These are phyloP conservation scores for Fusarium robinianum DNA, from an alignment of 2,329 filamentous ascomycete genomes.

Conservation along the genomic window DNA sequence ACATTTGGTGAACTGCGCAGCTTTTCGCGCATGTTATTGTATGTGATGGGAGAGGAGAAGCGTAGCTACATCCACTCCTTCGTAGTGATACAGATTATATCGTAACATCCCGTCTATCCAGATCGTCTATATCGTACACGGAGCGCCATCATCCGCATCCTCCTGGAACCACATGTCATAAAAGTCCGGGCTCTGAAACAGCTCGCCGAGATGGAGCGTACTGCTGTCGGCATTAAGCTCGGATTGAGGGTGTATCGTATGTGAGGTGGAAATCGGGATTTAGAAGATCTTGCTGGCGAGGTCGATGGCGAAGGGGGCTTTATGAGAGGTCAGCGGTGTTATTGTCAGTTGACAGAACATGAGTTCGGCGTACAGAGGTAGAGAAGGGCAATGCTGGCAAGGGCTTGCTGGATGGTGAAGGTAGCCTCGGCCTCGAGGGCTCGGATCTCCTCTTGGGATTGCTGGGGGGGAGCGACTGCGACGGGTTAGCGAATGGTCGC, in stretches of 20 bases:
- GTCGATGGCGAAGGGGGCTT: constrained; percentile 64
- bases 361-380: constrained; percentile 71
- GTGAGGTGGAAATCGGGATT: constrained; percentile 8
- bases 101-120: constrained; percentile 29
- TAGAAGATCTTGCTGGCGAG: constrained; percentile 53
- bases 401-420: constrained; percentile 68
- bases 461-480: constrained; percentile 69
- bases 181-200: constrained; percentile 11
- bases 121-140: constrained; percentile 34
- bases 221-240: not conserved
- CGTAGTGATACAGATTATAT: constrained; percentile 32
- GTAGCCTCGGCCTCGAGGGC: constrained; percentile 69
- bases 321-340: constrained; percentile 12
- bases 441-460: constrained; percentile 71
- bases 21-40: constrained; percentile 7
- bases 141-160: constrained; percentile 20
- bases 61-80: constrained; percentile 21
- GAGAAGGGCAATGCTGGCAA: constrained; percentile 67
- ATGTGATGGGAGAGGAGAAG: constrained; percentile 22
- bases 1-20: not conserved
- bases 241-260: not conserved
- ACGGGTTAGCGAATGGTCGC: constrained; percentile 27
- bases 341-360: not conserved
- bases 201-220: not conserved
- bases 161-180: constrained; percentile 5